These are phyloP conservation scores for Syzygium aromaticum DNA, from an alignment of 345 rosid species.

Conservation along the genomic window DNA sequence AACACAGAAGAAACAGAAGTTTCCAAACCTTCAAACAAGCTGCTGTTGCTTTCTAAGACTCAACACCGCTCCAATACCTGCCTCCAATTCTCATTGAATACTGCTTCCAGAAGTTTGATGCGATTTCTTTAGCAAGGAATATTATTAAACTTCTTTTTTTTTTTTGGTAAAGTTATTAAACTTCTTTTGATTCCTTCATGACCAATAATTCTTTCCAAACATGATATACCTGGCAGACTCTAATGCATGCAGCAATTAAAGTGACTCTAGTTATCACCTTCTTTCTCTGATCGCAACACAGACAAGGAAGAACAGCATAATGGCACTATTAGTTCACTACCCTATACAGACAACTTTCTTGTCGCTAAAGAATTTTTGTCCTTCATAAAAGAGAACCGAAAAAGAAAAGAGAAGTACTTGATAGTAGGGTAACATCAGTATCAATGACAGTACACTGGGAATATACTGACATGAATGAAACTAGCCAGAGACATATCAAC, in stretches of 20 bases:
- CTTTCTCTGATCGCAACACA: background rate
- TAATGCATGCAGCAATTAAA: background rate
- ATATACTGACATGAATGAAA: background rate
- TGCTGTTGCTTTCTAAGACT: background rate
- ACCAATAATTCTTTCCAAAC: background rate
- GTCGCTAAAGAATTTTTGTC: background rate
- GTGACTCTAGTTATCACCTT: background rate
- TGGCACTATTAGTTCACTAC: background rate
- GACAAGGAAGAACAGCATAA: background rate
- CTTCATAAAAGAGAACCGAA: background rate
- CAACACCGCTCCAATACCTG: background rate
- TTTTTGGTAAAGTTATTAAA: too few species aligned
- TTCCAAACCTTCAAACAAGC: background rate
- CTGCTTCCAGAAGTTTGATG: background rate
- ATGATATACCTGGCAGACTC: background rate
- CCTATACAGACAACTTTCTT: background rate
- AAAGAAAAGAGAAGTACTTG: background rate
- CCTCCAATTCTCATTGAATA: background rate
- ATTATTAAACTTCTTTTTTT: background rate
- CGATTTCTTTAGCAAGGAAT: background rate
- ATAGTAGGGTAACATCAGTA: background rate
- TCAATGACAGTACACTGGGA: background rate
- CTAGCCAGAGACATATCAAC: background rate
- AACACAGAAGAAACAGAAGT: background rate
- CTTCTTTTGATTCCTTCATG: background rate